These are phyloP conservation scores for Colletotrichum sp. DNA, from an alignment of 2,329 filamentous ascomycete genomes.

Conservation along the genomic window DNA sequence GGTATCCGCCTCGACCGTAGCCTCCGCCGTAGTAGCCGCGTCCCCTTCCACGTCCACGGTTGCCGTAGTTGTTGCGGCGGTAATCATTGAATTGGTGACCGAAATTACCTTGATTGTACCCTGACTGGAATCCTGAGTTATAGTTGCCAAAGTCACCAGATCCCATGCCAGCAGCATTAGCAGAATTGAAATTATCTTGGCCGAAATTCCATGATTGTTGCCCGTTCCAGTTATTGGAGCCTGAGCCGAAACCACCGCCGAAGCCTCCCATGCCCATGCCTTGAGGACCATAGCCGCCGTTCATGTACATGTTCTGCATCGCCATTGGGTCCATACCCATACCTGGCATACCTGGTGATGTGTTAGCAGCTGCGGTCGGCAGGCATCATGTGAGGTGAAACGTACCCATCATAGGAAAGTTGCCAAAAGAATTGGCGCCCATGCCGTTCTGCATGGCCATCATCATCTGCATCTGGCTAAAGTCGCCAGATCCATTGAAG, in stretches of 20 bases:
- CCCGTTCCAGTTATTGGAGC: constrained; percentile 80
- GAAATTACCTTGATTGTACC: constrained; percentile 85
- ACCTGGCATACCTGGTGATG: constrained; percentile 70
- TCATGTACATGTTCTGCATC: constrained; percentile 82
- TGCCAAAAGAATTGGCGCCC: constrained; percentile 58
- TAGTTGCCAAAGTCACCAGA: constrained; percentile 81
- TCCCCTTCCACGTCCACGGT: constrained; percentile 68
- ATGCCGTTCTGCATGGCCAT: constrained; percentile 77
- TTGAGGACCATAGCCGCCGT: constrained; percentile 73
- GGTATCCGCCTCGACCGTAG: constrained; percentile 61
- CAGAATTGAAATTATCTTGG: constrained; percentile 89
- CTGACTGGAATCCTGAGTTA: constrained; percentile 80
- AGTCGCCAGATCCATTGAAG: constrained; percentile 63
- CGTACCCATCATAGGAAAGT: constrained; percentile 88
- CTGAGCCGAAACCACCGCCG: constrained; percentile 64
- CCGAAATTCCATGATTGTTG: constrained; percentile 84
- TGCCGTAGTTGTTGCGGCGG: constrained; percentile 71
- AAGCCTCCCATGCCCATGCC: constrained; percentile 84
- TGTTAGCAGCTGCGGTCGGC: constrained; percentile 30
- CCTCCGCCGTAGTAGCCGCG: constrained; percentile 63
- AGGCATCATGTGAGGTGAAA: constrained; percentile 23
- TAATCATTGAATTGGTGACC: constrained; percentile 83
- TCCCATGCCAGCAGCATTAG: constrained; percentile 83
- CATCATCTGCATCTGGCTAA: constrained; percentile 83
- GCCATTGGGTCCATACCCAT: constrained; percentile 85